Conservation (phyloP, 768 basidiomycete genomes). For the Obba rivulosa region DNA sequence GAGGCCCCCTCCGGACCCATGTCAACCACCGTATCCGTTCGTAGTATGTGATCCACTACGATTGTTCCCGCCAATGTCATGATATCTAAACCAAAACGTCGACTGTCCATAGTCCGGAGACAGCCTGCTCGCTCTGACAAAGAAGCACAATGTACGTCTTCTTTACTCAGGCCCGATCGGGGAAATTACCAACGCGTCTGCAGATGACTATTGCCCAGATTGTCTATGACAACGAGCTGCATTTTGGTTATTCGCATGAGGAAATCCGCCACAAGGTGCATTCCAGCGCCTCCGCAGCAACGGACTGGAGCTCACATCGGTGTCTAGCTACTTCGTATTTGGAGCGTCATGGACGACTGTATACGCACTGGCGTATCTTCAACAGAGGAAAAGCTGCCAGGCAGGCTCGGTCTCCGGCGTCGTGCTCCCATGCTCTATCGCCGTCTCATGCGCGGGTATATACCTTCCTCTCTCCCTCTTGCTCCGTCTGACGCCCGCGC, state of each 20-base stretch:
- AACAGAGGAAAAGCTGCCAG: slow-evolving; percentile 75
- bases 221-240: slow-evolving; percentile 87
- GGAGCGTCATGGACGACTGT: slow-evolving; percentile 91
- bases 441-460: slow-evolving; percentile 84
- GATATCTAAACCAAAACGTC: no score
- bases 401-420: slow-evolving; percentile 72
- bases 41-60: slow-evolving; percentile 25
- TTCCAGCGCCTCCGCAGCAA: not conserved
- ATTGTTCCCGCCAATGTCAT: not conserved
- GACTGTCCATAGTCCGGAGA: slow-evolving; percentile 49
- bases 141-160: slow-evolving; percentile 70
- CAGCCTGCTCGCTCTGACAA: slow-evolving; percentile 68
- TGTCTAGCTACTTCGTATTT: slow-evolving; percentile 62
- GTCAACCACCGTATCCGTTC: slow-evolving; percentile 81
- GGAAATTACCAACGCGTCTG: not conserved
- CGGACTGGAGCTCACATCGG: not conserved
- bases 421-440: slow-evolving; percentile 87
- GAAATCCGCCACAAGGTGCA: slow-evolving; percentile 69
- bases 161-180: no score
- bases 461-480: slow-evolving; percentile 5
- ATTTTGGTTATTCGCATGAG: slow-evolving; percentile 69
- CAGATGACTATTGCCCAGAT: slow-evolving; percentile 93
- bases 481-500: no score
- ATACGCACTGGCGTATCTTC: slow-evolving; percentile 83
- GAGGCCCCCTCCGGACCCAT: slow-evolving; percentile 23